These are phyloP conservation scores for Trebouxia sp. DNA, from an alignment of 139 green algal genomes.

Conservation along the genomic window DNA sequence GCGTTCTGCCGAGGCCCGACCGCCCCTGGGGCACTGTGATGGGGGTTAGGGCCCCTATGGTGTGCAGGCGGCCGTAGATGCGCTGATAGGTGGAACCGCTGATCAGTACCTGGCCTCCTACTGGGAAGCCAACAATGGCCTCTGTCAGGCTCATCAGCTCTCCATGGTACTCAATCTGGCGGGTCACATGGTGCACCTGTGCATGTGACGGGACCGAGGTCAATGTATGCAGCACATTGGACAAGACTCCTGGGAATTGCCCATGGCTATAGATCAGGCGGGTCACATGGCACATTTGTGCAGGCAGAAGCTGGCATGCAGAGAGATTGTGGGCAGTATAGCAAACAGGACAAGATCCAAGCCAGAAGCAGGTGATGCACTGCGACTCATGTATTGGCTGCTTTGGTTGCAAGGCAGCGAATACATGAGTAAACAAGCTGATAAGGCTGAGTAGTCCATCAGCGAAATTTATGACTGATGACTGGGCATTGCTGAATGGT, in stretches of 20 bases:
- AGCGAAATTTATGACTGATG: neutral
- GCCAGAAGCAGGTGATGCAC: neutral
- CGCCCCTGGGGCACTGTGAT: neutral
- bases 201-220: neutral
- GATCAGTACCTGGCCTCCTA: conserved; percentile 5
- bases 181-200: conserved; percentile 25
- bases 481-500: neutral
- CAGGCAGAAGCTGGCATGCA: neutral
- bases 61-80: conserved; percentile 18
- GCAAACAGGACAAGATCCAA: neutral
- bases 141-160: conserved; percentile 25
- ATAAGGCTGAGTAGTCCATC: neutral
- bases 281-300: neutral
- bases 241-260: too few species aligned
- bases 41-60: neutral
- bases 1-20: neutral
- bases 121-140: conserved; percentile 5
- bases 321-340: neutral
- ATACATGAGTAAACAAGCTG: too few species aligned
- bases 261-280: neutral
- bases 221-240: neutral
- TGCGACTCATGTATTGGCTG: neutral
- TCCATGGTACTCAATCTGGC: conserved; percentile 29
- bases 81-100: conserved; percentile 2
- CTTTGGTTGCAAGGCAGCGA: neutral